Evolutionary conservation across 1,139 yeast genomes (phyloP).

Genomic region (Kodamaea sp.): DNA sequence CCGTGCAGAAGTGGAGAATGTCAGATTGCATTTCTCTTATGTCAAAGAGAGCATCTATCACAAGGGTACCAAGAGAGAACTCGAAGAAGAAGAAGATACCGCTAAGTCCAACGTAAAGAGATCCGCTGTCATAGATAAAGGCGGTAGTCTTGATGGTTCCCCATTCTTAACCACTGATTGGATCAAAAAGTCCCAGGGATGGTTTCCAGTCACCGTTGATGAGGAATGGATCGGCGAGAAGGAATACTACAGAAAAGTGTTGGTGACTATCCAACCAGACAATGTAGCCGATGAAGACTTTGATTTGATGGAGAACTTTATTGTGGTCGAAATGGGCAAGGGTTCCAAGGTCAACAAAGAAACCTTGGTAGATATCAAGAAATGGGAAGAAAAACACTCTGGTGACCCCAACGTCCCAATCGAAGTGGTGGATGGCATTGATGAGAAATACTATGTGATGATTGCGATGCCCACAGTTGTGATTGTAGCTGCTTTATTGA

Average conservation of each 20-base stretch:
- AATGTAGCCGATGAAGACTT: slow-evolving; percentile 65
- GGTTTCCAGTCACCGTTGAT: slow-evolving; percentile 56
- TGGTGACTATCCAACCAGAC: slow-evolving; percentile 73
- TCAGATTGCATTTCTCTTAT: slow-evolving; percentile 66
- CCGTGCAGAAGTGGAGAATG: slow-evolving; percentile 51
- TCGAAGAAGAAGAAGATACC: slow-evolving; percentile 13
- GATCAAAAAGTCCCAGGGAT: slow-evolving; percentile 67
- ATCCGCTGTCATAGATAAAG: slow-evolving; percentile 40
- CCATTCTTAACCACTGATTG: slow-evolving; percentile 72
- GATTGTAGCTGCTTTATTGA: slow-evolving; percentile 55
- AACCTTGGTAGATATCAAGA: slow-evolving; percentile 53
- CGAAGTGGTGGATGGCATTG: slow-evolving; percentile 57
- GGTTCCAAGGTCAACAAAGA: slow-evolving; percentile 64
- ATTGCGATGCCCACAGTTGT: slow-evolving; percentile 74
- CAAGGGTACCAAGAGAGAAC: slow-evolving; percentile 56
- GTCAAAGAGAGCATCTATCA: slow-evolving; percentile 56
- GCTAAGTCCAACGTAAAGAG: slow-evolving; percentile 22
- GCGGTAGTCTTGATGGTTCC: slow-evolving; percentile 38
- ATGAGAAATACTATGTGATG: slow-evolving; percentile 67
- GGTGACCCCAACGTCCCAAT: slow-evolving; percentile 36
- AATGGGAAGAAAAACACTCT: slow-evolving; percentile 37
- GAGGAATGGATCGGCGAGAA: slow-evolving; percentile 58
- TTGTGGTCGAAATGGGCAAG: slow-evolving; percentile 55
- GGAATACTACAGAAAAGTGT: slow-evolving; percentile 49
- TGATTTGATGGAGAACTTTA: slow-evolving; percentile 50